Conservation (phyloP, 2,329 filamentous ascomycete species). For the Pyrenochaeta sp. region DNA sequence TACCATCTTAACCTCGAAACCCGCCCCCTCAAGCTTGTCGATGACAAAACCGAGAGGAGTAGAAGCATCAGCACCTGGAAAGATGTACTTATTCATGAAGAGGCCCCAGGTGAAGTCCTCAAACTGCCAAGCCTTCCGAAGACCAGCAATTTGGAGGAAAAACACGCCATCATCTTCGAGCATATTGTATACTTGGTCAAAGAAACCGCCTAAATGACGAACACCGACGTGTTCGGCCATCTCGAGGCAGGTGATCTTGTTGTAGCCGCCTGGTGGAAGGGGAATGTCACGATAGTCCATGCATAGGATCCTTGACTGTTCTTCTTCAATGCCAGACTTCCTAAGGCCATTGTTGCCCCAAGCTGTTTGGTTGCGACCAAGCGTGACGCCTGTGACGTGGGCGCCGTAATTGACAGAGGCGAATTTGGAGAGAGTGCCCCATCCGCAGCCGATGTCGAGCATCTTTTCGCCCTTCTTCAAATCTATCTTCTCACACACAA, state of each 20-base stretch:
- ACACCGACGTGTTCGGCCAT: slow-evolving; percentile 99
- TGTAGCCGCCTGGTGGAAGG: slow-evolving; percentile 77
- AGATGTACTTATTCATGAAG: slow-evolving; percentile 99
- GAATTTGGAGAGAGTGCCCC: slow-evolving; percentile 95
- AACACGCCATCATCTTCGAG: slow-evolving; percentile 95
- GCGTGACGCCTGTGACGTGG: slow-evolving; percentile 85
- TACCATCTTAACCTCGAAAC: slow-evolving; percentile 88
- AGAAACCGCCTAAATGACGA: slow-evolving; percentile 82
- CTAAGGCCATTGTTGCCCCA: slow-evolving; percentile 94
- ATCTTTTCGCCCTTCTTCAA: slow-evolving; percentile 81
- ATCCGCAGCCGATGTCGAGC: slow-evolving; percentile 96
- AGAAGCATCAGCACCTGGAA: slow-evolving; percentile 95
- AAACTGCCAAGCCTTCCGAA: slow-evolving; percentile 96
- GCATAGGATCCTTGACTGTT: slow-evolving; percentile 91
- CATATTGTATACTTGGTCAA: slow-evolving; percentile 91
- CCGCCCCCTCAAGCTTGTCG: slow-evolving; percentile 82
- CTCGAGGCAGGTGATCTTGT: slow-evolving; percentile 97
- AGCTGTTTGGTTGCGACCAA: slow-evolving; percentile 94
- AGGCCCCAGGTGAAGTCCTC: slow-evolving; percentile 98
- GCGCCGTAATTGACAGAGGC: slow-evolving; percentile 92
- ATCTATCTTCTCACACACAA: slow-evolving; percentile 95
- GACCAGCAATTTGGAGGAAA: slow-evolving; percentile 93
- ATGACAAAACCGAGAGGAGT: slow-evolving; percentile 90
- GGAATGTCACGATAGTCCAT: slow-evolving; percentile 97
- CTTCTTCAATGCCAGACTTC: slow-evolving; percentile 80